A percentile compares a stretch with the other conserved stretches of the same genome.
Evolutionary conservation across 1,139 yeast species (phyloP).

Genomic region (Groenewaldozyma sp.): DNA sequence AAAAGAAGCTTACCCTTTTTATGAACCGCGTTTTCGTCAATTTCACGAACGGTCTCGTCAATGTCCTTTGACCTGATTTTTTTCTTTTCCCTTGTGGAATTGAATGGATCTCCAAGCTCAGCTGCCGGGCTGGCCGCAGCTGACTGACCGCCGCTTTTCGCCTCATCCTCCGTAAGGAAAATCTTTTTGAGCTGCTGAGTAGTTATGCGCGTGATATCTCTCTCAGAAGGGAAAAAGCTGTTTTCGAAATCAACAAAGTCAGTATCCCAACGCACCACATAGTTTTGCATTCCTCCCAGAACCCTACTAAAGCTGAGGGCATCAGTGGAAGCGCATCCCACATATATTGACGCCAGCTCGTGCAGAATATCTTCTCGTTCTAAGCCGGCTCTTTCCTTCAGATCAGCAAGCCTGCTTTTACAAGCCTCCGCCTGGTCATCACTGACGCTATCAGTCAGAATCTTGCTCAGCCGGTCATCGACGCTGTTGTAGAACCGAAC

Average conservation of each 20-base stretch:
- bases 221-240: constrained; percentile 78
- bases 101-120: background rate
- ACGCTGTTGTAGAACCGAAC: constrained; percentile 64
- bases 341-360: constrained; percentile 46
- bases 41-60: background rate
- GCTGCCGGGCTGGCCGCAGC: background rate
- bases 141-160: background rate
- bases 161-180: constrained; percentile 33
- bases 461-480: constrained; percentile 59
- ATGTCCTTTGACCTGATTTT: constrained; percentile 4
- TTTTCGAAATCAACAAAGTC: constrained; percentile 80
- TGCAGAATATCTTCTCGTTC: constrained; percentile 43
- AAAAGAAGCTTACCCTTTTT: no score
- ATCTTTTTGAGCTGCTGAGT: constrained; percentile 77
- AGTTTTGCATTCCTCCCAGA: constrained; percentile 63
- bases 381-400: constrained; percentile 43
- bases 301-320: constrained; percentile 63
- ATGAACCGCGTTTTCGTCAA: no score
- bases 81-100: constrained; percentile 1
- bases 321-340: constrained; percentile 50
- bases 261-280: constrained; percentile 80
- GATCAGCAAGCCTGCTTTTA: constrained; percentile 44
- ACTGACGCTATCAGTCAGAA: constrained; percentile 60
- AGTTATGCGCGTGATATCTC: constrained; percentile 85
- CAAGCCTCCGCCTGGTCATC: constrained; percentile 68